Evolutionary conservation across 257 asterid species (phyloP), one percentile per base, ranked within the genome.

Genomic region (Datura wrightii): DNA sequence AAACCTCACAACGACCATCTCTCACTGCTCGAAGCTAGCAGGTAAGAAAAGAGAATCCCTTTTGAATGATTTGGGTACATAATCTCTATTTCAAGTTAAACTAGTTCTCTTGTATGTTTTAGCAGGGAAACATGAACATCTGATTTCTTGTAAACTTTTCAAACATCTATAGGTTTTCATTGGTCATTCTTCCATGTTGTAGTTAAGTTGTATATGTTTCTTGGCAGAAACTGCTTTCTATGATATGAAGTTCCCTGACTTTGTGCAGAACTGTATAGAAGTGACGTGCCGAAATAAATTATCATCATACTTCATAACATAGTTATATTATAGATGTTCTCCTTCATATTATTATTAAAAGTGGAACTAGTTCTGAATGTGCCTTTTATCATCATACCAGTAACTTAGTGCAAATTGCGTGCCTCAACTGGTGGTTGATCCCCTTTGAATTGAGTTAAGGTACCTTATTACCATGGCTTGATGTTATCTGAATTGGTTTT

Each of bases 11-110:
- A 97, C 52, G 98, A 97, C 88, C 97, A 95, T 90, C 99, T 97
- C 83, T 95, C 99, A 4, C 89, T 97, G 93, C 92, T 97, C 85
- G 98, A 97, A 90, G 99, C 99, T 86, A 95, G 99, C 97, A 95
- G 99, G 98, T 96, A 88, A 9, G 65, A 55, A 58, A 59, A 55
- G 53, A 65, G 59, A 44, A 63, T 59, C 63, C 34, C 0, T 78
- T 52, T 14, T 14, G 34, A 52, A 15, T 52, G 15, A 78, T 31
- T 52, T 76, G 44, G 44, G 44, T 74, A 1, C 5, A 74, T 8
- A 48, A 31, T 76, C 16, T 31, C 31, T 16, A 78, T 50, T 7
- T 78, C 63, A 31, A 78, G 48, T 78, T 78, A 63, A 78, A 78
- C 48, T 10, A 78, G 82, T 52, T 52, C 82, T 10, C 46, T 74